These are phyloP conservation scores for Podosphaera fusca DNA, from an alignment of 2,329 filamentous ascomycete species.

Conservation along the genomic window DNA sequence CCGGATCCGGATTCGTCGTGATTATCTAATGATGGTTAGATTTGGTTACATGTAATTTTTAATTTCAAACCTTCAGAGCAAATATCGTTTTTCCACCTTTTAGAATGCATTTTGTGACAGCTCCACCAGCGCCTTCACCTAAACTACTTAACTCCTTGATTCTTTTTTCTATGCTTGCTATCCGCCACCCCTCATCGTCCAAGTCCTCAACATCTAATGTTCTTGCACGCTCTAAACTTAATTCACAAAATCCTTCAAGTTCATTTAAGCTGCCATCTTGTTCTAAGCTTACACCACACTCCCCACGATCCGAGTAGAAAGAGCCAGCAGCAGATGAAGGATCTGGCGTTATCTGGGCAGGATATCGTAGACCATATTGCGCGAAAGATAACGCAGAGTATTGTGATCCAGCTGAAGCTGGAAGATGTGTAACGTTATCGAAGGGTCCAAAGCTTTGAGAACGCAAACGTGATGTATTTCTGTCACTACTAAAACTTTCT, in stretches of 20 bases:
- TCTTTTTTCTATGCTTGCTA: constrained; percentile 69
- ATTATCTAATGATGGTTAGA: constrained; percentile 45
- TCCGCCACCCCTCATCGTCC: constrained; percentile 86
- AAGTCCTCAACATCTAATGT: constrained; percentile 81
- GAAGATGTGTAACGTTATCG: constrained; percentile 56
- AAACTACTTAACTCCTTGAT: constrained; percentile 75
- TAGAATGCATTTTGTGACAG: constrained; percentile 74
- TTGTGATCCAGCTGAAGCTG: constrained; percentile 69
- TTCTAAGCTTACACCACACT: constrained; percentile 56
- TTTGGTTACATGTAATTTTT: background rate
- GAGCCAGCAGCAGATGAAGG: constrained; percentile 75
- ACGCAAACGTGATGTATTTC: constrained; percentile 55
- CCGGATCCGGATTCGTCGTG: constrained; percentile 90
- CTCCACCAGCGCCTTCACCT: constrained; percentile 86
- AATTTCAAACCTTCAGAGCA: constrained; percentile 57
- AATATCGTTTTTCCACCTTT: constrained; percentile 87
- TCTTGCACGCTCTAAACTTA: constrained; percentile 61
- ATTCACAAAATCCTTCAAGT: constrained; percentile 53
- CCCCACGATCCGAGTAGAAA: constrained; percentile 59
- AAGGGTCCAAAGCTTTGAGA: constrained; percentile 63
- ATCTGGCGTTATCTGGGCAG: constrained; percentile 45
- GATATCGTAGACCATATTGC: constrained; percentile 43
- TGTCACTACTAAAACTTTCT: constrained; percentile 57
- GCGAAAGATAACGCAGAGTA: constrained; percentile 69
- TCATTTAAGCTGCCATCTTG: constrained; percentile 60